Evolutionary conservation across 192 early-diverging fungal species (phyloP), one percentile per base, ranked within the genome.

Genomic region (Coemansia sp.): DNA sequence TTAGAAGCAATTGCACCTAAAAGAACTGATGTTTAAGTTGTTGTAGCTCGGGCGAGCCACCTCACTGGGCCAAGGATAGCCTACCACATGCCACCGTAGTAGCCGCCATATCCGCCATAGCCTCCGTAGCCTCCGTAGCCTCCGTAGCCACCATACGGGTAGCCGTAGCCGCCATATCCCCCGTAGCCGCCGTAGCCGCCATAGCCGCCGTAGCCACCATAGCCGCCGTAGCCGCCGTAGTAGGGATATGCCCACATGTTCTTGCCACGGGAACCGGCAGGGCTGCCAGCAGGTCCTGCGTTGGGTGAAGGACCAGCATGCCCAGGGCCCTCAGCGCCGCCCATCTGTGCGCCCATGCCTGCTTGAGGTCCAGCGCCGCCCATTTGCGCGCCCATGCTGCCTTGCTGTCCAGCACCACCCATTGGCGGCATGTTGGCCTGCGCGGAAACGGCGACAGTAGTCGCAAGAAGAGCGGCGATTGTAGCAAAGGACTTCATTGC

Each of bases 241-340:
- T 74, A 75, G 6, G 78, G 78, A 40, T 81, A 81, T 1, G 78
- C 78, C 78, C 78, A 81, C 78, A 81, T 81, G 56, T 57, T 61
- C 69, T 81, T 81, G 60, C 78, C 78, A 25, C 73, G 78, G 14
- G 69, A 19, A 25, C 72, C 73, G 37, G 78, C 78, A 71, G 78
- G 68, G 59, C 78, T 65, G 68, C 71, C 77, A 73, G 77, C 77
- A 68, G 78, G 49, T 3, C 69, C 73, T 68, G 78, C 72, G 42
- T 63, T 64, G 38, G 64, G 64, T 12, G 64, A 62, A 39, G 64
- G 67, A 27, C 32, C 68, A 40, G 56, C 57, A 19, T 74, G 67
- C 19, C 61, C 14, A 20, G 68, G 25, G 22, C 71, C 61, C 46
- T 74, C 77, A 36, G 77, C 58, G 4, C 56, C 32, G 47, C 68